A percentile compares a stretch with the other conserved stretches of the same genome.
These are phyloP conservation scores for Aspergillus candidus DNA, from an alignment of 2,329 filamentous ascomycete genomes.

Conservation along the genomic window DNA sequence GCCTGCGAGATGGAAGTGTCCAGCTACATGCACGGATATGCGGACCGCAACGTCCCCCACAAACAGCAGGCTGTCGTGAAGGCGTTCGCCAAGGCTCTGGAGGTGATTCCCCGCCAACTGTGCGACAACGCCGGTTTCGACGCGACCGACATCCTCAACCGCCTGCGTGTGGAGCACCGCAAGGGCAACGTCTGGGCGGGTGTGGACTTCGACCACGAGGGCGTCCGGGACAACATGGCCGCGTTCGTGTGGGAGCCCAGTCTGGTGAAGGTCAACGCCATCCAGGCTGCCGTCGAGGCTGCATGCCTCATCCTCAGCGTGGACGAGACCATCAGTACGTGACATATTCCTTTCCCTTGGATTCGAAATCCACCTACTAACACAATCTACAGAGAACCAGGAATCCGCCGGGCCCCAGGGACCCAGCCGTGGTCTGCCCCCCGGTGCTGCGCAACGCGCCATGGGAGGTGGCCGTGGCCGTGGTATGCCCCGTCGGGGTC, in stretches of 20 bases:
- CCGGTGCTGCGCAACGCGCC: constrained; percentile 81
- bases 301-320: constrained; percentile 92
- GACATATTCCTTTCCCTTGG: background rate
- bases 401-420: constrained; percentile 81
- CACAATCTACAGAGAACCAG: constrained; percentile 62
- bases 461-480: constrained; percentile 78
- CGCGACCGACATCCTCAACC: constrained; percentile 95
- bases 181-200: constrained; percentile 91
- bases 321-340: constrained; percentile 87
- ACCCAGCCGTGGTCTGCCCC: constrained; percentile 66
- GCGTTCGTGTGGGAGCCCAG: constrained; percentile 97
- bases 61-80: constrained; percentile 99
- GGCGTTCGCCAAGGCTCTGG: constrained; percentile 92
- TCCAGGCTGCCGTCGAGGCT: constrained; percentile 92
- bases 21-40: constrained; percentile 84
- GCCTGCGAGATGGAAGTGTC: constrained; percentile 96
- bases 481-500: constrained; percentile 63
- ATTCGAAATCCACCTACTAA: constrained; percentile 12
- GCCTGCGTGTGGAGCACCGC: constrained; percentile 89
- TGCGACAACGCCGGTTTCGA: constrained; percentile 99
- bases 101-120: constrained; percentile 91
- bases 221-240: constrained; percentile 88
- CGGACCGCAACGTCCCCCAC: constrained; percentile 84
- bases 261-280: constrained; percentile 92
- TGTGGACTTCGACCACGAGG: constrained; percentile 90